Base-by-base conservation (phyloP, 805 yeast species). In the Lachancea fermentati region DNA sequence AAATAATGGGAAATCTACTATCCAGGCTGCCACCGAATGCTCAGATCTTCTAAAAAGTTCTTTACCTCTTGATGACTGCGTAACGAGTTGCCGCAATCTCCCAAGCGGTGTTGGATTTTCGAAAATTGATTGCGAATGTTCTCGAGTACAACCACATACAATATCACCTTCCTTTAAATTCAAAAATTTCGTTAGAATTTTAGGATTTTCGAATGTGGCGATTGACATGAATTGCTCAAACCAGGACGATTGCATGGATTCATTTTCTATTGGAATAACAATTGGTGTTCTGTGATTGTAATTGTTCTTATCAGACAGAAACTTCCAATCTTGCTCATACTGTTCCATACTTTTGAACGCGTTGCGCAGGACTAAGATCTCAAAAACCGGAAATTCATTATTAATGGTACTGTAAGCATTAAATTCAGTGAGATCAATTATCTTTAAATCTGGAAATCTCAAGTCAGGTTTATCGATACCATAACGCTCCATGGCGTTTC, bases 101-200 rank as follows among this genome's bases (percentile, higher is more conserved):
- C 98, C 98, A 39, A 93, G 63, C 0, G 98, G 97, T 0, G 97
- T 93, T 15, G 97, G 97, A 54, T 87, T 91, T 55, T 91, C 98
- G 57, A 86, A 91, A 0, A 91, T 66, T 16, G 76, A 43, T 11
- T 57, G 54, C 2, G 83, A 75, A 7, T 52, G 46, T 40, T 62
- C 57, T 45, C 97, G 71, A n/a, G 84, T 85, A n/a, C 87, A 72
- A 11, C 84, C 72, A 2, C 89, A 91, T 24, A 93, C 55, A 2
- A 85, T 65, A 58, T 87, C 96, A 31, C 95, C 96, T 1, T 72
- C 62, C 32, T 68, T 47, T 15, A 86, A 56, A 13, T 64, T 52
- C 16, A 85, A 57, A 1, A 45, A 40, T 2, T 52, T 35, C 12
- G 65, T 55, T 16, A 75, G 41, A 6, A 45, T 33, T 13, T 57